Evolutionary conservation across 2,329 filamentous ascomycete genomes (phyloP).

Genomic region (Mariannaea sp.): DNA sequence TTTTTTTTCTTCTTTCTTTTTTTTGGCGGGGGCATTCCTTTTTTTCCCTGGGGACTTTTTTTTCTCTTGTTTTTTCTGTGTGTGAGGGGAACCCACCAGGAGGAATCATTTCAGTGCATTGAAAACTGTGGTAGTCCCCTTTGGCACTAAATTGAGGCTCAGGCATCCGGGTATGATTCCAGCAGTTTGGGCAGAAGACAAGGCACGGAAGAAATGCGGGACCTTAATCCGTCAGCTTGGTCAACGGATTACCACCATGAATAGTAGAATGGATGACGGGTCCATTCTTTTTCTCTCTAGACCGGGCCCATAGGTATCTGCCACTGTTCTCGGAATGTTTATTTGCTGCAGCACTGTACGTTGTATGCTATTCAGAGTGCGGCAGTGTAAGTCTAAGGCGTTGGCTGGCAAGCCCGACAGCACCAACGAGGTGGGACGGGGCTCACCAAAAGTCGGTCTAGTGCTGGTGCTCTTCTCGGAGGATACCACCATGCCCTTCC

Average conservation of each 20-base stretch:
- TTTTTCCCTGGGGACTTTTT: neutral
- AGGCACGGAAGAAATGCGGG: neutral
- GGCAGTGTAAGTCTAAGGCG: constrained; percentile 26
- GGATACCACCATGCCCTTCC: neutral
- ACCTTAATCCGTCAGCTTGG: constrained; percentile 24
- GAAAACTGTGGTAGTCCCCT: neutral
- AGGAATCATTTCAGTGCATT: neutral
- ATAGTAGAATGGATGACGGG: constrained; percentile 13
- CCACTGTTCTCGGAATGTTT: constrained; percentile 11
- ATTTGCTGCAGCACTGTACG: constrained; percentile 1
- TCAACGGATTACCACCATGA: constrained; percentile 4
- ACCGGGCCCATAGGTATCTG: constrained; percentile 7
- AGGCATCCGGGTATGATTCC: constrained; percentile 1
- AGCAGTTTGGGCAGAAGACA: constrained; percentile 12
- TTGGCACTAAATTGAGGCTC: constrained; percentile 29
- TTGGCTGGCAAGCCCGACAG: constrained; percentile 21
- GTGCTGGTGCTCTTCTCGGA: constrained; percentile 1
- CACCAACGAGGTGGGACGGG: constrained; percentile 27
- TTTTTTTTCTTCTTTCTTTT: neutral
- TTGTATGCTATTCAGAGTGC: constrained; percentile 28
- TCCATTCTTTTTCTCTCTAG: constrained; percentile 10
- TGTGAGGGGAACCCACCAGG: constrained; percentile 8
- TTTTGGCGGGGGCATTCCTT: neutral
- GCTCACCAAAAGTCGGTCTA: constrained; percentile 14
- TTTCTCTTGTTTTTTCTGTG: neutral